Evolutionary conservation across 352 stramenopile species (phyloP), one percentile per base, ranked within the genome.

Genomic region (Blastocystis sp.): DNA sequence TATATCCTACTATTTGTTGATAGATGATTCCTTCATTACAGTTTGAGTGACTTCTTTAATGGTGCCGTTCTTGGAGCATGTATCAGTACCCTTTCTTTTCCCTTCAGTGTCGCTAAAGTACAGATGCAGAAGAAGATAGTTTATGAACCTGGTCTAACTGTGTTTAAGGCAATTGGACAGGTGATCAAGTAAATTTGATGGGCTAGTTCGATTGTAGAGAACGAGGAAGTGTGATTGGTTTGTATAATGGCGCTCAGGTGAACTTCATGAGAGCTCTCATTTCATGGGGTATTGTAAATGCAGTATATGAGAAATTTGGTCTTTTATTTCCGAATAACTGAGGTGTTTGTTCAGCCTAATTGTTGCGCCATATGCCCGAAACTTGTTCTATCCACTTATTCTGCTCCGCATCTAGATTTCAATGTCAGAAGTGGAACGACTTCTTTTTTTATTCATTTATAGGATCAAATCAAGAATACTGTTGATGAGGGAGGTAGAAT

Each of bases 251-350:
- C 11, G 94, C 95, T 1, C 92, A 95, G 89, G 94, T 96, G 91
- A 96, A 96, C 87, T 96, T 95, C 90, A 94, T 94, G 62, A 92
- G 94, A 11, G 95, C 93, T 33, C 90, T 96, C 1, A 75, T 96
- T 19, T 95, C 94, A 19, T 96, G 94, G 94, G 94, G 94, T 11
- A 96, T 96, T 75, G 95, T 96, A 87, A 96, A 96, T 90, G 95
- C 93, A 76, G 93, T 93, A 56, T 96, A 95, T 81, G 94, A 96
- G 90, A 40, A 57, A 24, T 76, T 89, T 30, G 30, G 53, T 68
- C 9, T 64, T 42, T 42, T 84, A 15, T 84, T 84, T 48, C 48
- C 44, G 13, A 70, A 70, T 95, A 58, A 95, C 48, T 54, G 27
- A 11, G 3, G 17, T 51, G 51, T 84, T 59, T 81, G 42, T 81